phyloP scores from a whole-genome alignment of 306 rosid species.

The Luffa acutangula region DNA sequence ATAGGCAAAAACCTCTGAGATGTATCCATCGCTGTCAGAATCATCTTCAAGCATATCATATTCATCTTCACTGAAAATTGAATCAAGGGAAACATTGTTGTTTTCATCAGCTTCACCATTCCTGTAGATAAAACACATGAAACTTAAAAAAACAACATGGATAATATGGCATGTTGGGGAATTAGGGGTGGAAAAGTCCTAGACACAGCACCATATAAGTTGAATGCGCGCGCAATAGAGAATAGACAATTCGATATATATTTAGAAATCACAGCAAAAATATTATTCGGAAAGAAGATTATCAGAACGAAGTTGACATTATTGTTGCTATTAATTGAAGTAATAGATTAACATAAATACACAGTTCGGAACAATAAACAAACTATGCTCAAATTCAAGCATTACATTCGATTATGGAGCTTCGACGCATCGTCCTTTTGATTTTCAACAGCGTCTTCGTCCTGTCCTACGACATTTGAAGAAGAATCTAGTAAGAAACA shows the following conservation, averaged over 20 bases:
- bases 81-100: slow-evolving; percentile 37
- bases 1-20: slow-evolving; percentile 56
- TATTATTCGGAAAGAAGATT: background rate
- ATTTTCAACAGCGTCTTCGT: slow-evolving; percentile 27
- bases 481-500: slow-evolving; percentile 1
- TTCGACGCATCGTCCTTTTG: slow-evolving; percentile 25
- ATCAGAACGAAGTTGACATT: background rate
- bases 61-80: slow-evolving; percentile 49
- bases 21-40: slow-evolving; percentile 77
- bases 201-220: background rate
- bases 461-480: slow-evolving; percentile 28
- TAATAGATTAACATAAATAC: background rate
- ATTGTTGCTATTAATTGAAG: background rate
- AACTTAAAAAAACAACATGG: background rate
- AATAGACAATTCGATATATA: background rate
- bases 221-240: background rate
- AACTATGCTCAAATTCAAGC: background rate
- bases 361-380: background rate
- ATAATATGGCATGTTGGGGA: background rate
- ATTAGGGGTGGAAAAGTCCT: background rate
- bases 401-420: slow-evolving; percentile 47
- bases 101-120: slow-evolving; percentile 25
- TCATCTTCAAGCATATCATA: slow-evolving; percentile 40
- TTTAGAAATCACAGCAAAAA: background rate
- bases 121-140: slow-evolving; percentile 19